Base-by-base conservation (phyloP, 352 stramenopile genomes). In the Phytophthora megakarya region DNA sequence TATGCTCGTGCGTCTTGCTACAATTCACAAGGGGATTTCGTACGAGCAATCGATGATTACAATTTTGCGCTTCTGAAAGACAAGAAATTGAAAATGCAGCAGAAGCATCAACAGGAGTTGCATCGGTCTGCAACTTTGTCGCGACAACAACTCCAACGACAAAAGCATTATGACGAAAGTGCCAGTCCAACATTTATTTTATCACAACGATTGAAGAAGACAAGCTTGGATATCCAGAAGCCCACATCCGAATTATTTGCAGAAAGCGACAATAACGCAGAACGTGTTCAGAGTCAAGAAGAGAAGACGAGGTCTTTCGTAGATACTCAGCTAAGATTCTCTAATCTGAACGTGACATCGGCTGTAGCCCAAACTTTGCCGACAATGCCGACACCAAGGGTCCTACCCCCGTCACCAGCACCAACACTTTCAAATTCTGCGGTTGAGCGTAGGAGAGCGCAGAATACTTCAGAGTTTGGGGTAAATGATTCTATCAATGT, bases 21-120 rank as follows among this genome's bases (percentile, higher is more conserved):
- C 70, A 97, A 97, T 61, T 85, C 73, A 16, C 81, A 94, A 53
- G 89, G 86, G 3, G 80, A 94, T 69, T 95, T 96, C 55, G 73
- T 87, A 19, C 75, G 75, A 21, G 90, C 90, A 3, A 96, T 97
- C 46, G 89, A 97, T 47, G 89, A 97, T 59, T 97, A 97, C 73
- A 96, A 93, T 45, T 83, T 93, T 28, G 88, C 89, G 1, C 66
- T 97, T 26, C 64, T 84, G 25, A 93, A 96, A 54, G 89, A 97
- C 62, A 84, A 92, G 53, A 76, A 80, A 43, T 56, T 77, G 23
- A 88, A 86, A 54, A 21, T 77, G 0, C 60, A 75, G 37, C 72
- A 76, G 51, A 75, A 75, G 7, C 58, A 67, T 39, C 62, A 73
- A 13, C 67, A 75, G 37, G 45, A 76, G 18, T 39, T 65, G 2